Evolutionary conservation across 441 rosid genomes (phyloP).

Genomic region (Brassica balearica): DNA sequence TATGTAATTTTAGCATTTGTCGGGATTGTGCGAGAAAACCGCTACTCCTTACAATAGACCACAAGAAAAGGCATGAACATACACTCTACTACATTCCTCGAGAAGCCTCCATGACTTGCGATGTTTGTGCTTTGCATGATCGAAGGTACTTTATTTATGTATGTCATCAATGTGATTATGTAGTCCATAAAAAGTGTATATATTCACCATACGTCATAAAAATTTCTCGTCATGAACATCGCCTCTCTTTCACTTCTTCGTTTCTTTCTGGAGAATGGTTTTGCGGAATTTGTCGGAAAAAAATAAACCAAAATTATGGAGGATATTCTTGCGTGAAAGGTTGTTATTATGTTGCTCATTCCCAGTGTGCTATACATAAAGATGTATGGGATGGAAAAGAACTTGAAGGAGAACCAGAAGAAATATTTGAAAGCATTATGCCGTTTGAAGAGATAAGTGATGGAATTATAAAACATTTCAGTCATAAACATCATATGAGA

Average conservation of each 20-base stretch:
- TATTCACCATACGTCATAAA: background rate
- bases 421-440: background rate
- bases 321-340: constrained; percentile 16
- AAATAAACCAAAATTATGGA: background rate
- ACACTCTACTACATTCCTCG: constrained; percentile 1
- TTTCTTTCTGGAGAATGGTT: background rate
- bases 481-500: constrained; percentile 13
- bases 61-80: constrained; percentile 18
- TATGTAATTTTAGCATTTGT: constrained; percentile 23
- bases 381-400: constrained; percentile 18
- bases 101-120: constrained; percentile 14
- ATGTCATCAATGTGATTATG: background rate
- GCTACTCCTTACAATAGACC: background rate
- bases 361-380: background rate
- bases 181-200: constrained; percentile 13
- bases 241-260: background rate
- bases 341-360: background rate
- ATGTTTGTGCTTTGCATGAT: constrained; percentile 13
- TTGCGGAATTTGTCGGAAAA: constrained; percentile 9
- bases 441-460: background rate
- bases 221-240: constrained; percentile 20
- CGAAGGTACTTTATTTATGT: constrained; percentile 20
- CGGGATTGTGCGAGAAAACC: background rate
- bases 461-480: constrained; percentile 20
- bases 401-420: background rate